A percentile compares a stretch with the other conserved stretches of the same genome.
Conservation (phyloP, 495 filamentous ascomycete genomes). For the Lasiosphaeria miniovina region DNA sequence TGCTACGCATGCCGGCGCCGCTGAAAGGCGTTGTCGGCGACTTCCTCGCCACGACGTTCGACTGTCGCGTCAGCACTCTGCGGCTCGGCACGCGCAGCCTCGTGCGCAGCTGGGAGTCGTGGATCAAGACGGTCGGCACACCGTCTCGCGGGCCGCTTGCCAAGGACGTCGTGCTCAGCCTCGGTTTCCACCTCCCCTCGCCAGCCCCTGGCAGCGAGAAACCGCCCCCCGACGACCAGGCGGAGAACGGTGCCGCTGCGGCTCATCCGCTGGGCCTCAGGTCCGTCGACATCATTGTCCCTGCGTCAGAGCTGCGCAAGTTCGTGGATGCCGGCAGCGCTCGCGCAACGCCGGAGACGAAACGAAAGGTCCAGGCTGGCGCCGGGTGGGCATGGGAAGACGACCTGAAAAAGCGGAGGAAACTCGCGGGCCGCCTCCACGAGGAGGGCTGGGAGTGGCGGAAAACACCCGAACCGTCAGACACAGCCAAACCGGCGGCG, state of each 20-base stretch:
- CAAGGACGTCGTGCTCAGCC: slow-evolving; percentile 39
- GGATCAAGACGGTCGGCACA: slow-evolving; percentile 33
- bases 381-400: slow-evolving; percentile 22
- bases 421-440: slow-evolving; percentile 34
- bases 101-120: slow-evolving; percentile 37
- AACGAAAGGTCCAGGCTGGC: slow-evolving; percentile 13
- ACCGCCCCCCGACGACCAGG: not conserved
- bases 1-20: slow-evolving; percentile 45
- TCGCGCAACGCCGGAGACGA: not conserved
- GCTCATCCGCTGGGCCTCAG: slow-evolving; percentile 32
- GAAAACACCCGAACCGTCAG: not conserved
- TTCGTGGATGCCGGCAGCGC: slow-evolving; percentile 19
- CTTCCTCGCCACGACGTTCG: slow-evolving; percentile 45
- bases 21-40: slow-evolving; percentile 39
- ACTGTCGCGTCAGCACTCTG: slow-evolving; percentile 45
- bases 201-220: not conserved
- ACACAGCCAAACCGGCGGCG: not conserved
- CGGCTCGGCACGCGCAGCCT: slow-evolving; percentile 43
- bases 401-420: slow-evolving; percentile 31
- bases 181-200: slow-evolving; percentile 40
- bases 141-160: slow-evolving; percentile 16
- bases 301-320: slow-evolving; percentile 29
- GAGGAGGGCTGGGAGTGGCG: slow-evolving; percentile 51
- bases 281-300: slow-evolving; percentile 43
- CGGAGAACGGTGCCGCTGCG: slow-evolving; percentile 4